These are phyloP conservation scores for Polyporus arcularius DNA, from an alignment of 768 basidiomycete species.

Conservation along the genomic window DNA sequence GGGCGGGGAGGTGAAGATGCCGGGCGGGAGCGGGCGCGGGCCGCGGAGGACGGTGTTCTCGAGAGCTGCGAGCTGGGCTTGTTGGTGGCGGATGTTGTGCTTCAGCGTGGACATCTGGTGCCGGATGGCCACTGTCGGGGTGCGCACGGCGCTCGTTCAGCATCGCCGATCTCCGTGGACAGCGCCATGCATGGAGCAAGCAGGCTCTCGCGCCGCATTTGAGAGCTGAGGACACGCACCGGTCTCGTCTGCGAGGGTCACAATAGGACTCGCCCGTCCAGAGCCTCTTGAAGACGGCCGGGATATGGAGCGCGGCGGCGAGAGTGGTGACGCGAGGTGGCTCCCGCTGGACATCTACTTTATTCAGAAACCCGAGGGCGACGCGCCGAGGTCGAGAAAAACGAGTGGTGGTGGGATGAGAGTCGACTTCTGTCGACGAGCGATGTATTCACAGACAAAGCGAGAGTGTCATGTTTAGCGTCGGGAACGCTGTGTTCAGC, in stretches of 20 bases:
- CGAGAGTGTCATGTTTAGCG: conserved; percentile 10
- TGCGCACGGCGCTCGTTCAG: conserved; percentile 1
- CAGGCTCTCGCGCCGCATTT: background rate
- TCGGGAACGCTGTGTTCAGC: conserved; percentile 16
- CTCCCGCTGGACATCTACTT: conserved; percentile 17
- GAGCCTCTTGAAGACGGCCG: conserved; percentile 54
- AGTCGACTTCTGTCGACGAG: background rate
- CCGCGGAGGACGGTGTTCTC: conserved; percentile 69
- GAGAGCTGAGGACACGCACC: conserved; percentile 46
- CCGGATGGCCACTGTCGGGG: conserved; percentile 62
- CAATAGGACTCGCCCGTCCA: conserved; percentile 53
- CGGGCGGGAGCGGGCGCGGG: conserved; percentile 57
- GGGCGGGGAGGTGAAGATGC: conserved; percentile 42
- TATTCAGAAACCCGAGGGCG: background rate
- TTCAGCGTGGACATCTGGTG: conserved; percentile 81
- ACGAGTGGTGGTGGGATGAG: conserved; percentile 1
- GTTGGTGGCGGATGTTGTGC: conserved; percentile 82
- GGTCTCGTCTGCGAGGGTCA: conserved; percentile 59
- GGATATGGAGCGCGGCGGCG: conserved; percentile 39
- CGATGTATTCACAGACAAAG: background rate
- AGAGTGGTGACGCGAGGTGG: conserved; percentile 33
- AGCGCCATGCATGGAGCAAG: background rate
- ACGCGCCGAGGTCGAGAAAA: background rate
- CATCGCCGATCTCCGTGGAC: background rate
- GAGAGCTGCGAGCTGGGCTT: conserved; percentile 71